Evolutionary conservation across 306 rosid genomes (phyloP).

Genomic region (Erythrophleum fordii): DNA sequence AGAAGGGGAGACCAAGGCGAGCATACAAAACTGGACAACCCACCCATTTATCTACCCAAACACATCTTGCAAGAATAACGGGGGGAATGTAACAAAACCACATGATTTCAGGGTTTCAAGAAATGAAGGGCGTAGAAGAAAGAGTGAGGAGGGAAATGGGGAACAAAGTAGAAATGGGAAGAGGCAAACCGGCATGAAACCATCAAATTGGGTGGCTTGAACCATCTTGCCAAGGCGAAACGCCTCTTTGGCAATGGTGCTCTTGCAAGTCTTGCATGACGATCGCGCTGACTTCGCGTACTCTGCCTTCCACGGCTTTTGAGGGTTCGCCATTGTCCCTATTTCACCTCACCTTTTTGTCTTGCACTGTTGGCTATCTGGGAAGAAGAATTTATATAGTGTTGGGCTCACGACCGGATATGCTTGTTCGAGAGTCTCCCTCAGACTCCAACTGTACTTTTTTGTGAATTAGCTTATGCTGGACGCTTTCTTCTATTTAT

Average conservation of each 20-base stretch:
- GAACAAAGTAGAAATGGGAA: background rate
- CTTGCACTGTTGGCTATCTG: background rate
- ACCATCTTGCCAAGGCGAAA: constrained; percentile 98
- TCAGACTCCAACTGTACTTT: background rate
- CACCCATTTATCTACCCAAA: background rate
- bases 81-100: background rate
- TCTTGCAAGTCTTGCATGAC: constrained; percentile 86
- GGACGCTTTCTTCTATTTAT: background rate
- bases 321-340: constrained; percentile 71
- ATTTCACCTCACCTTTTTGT: constrained; percentile 12
- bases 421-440: background rate
- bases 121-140: background rate
- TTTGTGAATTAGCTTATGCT: background rate
- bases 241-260: constrained; percentile 62
- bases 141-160: background rate
- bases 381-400: background rate
- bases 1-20: background rate
- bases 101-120: background rate
- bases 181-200: constrained; percentile 79
- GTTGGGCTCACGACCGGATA: background rate
- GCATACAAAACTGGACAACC: background rate
- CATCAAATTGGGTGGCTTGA: constrained; percentile 87
- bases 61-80: background rate
- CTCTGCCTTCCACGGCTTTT: constrained; percentile 92
- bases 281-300: constrained; percentile 93